phyloP scores from a whole-genome alignment of 1,284 basidiomycete genomes.

The Malassezia yamatoensis region DNA sequence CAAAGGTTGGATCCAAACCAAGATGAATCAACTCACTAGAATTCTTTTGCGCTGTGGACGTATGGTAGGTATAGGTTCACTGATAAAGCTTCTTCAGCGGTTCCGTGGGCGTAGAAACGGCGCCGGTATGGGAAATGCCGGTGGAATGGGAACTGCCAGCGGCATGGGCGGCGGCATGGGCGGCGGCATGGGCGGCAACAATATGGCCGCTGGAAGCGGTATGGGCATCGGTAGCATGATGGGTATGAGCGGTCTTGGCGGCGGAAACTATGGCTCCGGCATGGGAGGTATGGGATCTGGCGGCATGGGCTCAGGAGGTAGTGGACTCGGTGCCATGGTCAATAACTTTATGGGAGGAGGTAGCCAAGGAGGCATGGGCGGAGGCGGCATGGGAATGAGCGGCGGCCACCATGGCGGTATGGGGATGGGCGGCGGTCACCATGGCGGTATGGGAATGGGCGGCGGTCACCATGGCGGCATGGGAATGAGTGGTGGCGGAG shows the following conservation, averaged over 20 bases:
- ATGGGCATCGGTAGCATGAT: conserved; percentile 2
- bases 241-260: background rate
- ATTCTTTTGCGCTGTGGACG: conserved; percentile 3
- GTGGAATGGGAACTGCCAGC: conserved; percentile 2
- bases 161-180: conserved; percentile 3
- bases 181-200: conserved; percentile 10
- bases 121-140: background rate
- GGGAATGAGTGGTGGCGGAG: no score
- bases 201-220: background rate
- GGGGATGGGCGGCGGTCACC: no score
- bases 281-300: conserved; percentile 4
- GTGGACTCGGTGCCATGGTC: conserved; percentile 2
- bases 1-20: no score
- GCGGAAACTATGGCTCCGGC: background rate
- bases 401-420: background rate
- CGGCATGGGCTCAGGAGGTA: conserved; percentile 7
- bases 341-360: conserved; percentile 4
- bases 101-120: background rate
- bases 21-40: background rate
- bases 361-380: conserved; percentile 1
- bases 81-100: conserved; percentile 2
- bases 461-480: background rate
- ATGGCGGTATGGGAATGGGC: background rate
- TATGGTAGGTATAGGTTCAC: background rate
- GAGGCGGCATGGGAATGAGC: background rate